Conservation (phyloP, 2,329 filamentous ascomycete genomes). For the Corinectria fuckeliana region DNA sequence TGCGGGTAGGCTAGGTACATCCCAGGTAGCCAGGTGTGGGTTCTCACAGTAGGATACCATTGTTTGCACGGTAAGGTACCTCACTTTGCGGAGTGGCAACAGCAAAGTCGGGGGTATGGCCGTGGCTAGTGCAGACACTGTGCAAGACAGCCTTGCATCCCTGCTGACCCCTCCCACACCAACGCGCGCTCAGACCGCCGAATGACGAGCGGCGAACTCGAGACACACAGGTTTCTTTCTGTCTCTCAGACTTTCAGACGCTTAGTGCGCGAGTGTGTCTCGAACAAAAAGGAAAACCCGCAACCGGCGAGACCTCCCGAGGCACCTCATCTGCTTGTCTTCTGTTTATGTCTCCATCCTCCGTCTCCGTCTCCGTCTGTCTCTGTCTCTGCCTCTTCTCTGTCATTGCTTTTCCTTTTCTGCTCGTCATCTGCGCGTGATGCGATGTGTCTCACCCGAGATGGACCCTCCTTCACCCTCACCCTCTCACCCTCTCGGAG, state of each 20-base stretch:
- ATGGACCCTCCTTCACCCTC: neutral
- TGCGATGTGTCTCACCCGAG: neutral
- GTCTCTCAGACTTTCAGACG: too few relatives aligned
- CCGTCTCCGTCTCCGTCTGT: neutral
- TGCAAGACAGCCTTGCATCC: neutral
- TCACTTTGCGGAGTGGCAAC: neutral
- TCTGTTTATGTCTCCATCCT: neutral
- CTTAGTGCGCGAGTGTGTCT: too few relatives aligned
- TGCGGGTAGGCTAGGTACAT: slow-evolving; percentile 17
- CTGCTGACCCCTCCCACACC: neutral
- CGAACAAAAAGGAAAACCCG: slow-evolving; percentile 10
- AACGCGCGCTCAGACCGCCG: neutral
- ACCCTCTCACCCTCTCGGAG: neutral
- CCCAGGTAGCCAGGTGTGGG: slow-evolving; percentile 2
- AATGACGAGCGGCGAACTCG: slow-evolving; percentile 7
- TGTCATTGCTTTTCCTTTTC: slow-evolving; percentile 2
- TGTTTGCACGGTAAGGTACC: neutral
- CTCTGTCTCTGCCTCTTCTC: neutral
- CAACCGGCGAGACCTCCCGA: slow-evolving; percentile 12
- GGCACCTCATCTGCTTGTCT: neutral
- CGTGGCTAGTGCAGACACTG: neutral
- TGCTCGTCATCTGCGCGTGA: neutral
- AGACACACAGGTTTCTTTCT: neutral
- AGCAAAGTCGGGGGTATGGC: neutral
- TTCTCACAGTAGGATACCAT: neutral